These are phyloP conservation scores for Colletotrichum acutatum DNA, from an alignment of 2,329 filamentous ascomycete genomes.

Conservation along the genomic window DNA sequence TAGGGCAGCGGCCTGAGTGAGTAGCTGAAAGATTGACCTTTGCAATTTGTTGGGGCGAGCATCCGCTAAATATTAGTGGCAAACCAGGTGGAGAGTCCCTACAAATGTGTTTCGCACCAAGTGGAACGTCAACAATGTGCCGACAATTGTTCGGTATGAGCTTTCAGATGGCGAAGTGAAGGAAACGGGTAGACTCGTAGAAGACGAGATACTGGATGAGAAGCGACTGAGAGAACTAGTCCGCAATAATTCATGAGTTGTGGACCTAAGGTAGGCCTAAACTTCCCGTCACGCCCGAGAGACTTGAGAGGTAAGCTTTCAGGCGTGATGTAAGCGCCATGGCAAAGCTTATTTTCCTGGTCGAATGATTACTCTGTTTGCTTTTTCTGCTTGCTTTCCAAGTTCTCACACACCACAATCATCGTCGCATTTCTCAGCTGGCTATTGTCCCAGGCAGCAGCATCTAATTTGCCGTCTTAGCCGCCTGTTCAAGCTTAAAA, in stretches of 20 bases:
- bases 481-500: not conserved
- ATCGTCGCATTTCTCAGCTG: no score
- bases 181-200: constrained; percentile 42
- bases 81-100: constrained; percentile 46
- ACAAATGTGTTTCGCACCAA: constrained; percentile 47
- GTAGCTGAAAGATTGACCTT: constrained; percentile 21
- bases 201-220: constrained; percentile 43
- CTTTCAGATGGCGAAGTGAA: constrained; percentile 42
- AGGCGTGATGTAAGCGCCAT: not conserved
- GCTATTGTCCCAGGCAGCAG: not conserved
- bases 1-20: constrained; percentile 48
- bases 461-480: not conserved
- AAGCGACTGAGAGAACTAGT: constrained; percentile 40
- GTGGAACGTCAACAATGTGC: constrained; percentile 48
- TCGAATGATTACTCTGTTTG: not conserved
- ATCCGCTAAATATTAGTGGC: not conserved
- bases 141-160: constrained; percentile 48
- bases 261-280: not conserved
- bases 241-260: not conserved
- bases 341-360: not conserved
- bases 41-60: no score
- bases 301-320: not conserved
- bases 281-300: no score
- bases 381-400: not conserved
- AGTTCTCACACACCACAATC: no score